Evolutionary conservation across 2,329 filamentous ascomycete genomes (phyloP).

Genomic region (Leptographium procerum): DNA sequence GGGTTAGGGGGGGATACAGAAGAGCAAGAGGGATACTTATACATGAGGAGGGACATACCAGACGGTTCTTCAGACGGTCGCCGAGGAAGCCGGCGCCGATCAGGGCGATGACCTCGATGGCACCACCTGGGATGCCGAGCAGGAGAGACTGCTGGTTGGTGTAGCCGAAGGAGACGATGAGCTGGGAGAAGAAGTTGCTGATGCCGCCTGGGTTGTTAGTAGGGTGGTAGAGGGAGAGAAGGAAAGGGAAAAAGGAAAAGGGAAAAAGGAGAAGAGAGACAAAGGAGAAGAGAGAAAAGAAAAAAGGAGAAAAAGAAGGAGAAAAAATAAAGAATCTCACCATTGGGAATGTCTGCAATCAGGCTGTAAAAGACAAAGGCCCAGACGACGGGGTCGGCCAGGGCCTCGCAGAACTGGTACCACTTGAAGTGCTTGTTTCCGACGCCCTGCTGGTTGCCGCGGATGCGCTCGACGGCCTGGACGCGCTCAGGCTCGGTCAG

Average conservation of each 20-base stretch:
- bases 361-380: constrained; percentile 23
- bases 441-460: constrained; percentile 54
- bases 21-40: constrained; percentile 6
- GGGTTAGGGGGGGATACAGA: constrained; percentile 9
- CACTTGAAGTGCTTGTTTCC: constrained; percentile 56
- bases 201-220: constrained; percentile 12
- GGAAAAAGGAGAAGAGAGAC: neutral
- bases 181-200: constrained; percentile 28
- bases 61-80: constrained; percentile 42
- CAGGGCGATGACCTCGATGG: constrained; percentile 37
- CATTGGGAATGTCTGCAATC: constrained; percentile 26
- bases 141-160: constrained; percentile 50
- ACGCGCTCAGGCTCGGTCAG: constrained; percentile 49
- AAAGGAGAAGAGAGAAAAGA: neutral
- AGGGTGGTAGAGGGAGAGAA: neutral
- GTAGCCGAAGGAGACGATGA: constrained; percentile 48
- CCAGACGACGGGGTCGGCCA: constrained; percentile 26
- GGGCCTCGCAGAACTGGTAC: constrained; percentile 41
- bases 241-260: neutral
- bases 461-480: constrained; percentile 40
- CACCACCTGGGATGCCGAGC: constrained; percentile 54
- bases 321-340: constrained; percentile 11
- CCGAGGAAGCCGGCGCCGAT: constrained; percentile 33
- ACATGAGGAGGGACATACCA: constrained; percentile 24
- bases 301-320: neutral